These are phyloP conservation scores for Lipomyces spencermartinsiae DNA, from an alignment of 805 yeast species.

Conservation along the genomic window DNA sequence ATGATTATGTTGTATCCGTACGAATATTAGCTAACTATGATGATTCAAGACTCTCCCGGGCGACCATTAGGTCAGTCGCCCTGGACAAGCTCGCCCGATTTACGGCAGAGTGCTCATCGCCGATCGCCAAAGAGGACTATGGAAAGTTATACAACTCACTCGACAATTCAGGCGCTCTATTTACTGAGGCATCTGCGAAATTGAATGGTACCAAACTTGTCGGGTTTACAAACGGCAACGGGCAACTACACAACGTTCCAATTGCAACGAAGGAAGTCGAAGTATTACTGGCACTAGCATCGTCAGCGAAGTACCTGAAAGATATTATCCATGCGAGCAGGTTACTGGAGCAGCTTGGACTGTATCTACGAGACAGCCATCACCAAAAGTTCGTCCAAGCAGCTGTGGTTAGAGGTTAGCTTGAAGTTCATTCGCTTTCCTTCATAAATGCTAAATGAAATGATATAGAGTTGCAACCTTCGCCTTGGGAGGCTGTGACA, in stretches of 20 bases:
- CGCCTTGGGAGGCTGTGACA: constrained; percentile 54
- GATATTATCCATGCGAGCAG: constrained; percentile 52
- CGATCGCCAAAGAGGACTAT: constrained; percentile 35
- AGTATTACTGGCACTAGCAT: constrained; percentile 62
- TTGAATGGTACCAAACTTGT: constrained; percentile 36
- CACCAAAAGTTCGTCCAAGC: constrained; percentile 50
- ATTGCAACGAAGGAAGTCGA: constrained; percentile 52
- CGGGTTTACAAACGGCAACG: constrained; percentile 26
- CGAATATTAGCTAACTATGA: not conserved
- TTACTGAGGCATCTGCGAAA: constrained; percentile 34
- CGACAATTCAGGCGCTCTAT: constrained; percentile 38
- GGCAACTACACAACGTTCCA: constrained; percentile 32
- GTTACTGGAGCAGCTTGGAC: constrained; percentile 54
- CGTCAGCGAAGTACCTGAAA: constrained; percentile 49
- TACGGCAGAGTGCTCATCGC: constrained; percentile 43
- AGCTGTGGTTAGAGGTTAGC: constrained; percentile 37
- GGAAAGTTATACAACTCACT: constrained; percentile 42
- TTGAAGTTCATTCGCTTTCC: not conserved
- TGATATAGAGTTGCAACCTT: constrained; percentile 43
- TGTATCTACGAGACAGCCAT: constrained; percentile 56
- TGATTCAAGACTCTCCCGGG: constrained; percentile 46
- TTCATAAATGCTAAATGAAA: not conserved
- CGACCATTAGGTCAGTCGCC: constrained; percentile 49
- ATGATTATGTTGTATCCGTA: not conserved
- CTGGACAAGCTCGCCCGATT: constrained; percentile 48